Conservation (phyloP, 2,329 filamentous ascomycete species). For the Trichoderma breve region DNA sequence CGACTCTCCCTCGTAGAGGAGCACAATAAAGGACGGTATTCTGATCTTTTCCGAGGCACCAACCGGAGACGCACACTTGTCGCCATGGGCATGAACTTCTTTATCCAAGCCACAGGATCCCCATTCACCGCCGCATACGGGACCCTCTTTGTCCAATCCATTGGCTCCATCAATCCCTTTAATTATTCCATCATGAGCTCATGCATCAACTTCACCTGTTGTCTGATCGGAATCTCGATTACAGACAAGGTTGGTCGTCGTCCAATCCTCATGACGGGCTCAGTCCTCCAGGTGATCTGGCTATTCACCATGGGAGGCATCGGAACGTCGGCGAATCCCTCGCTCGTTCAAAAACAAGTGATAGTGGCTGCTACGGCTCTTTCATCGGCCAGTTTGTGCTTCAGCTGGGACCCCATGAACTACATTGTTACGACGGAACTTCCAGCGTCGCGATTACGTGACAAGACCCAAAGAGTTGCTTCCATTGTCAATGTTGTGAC, state of each 20-base stretch:
- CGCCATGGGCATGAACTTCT: constrained; percentile 13
- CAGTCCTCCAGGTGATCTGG: background rate
- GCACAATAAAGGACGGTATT: background rate
- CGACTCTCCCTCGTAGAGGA: background rate
- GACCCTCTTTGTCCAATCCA: constrained; percentile 6
- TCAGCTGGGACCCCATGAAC: constrained; percentile 9
- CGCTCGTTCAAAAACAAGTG: background rate
- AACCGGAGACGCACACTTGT: constrained; percentile 11
- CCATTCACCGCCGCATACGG: constrained; percentile 12
- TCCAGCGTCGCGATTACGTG: constrained; percentile 5
- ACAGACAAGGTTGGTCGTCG: constrained; percentile 8
- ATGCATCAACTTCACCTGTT: constrained; percentile 5
- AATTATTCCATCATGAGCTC: constrained; percentile 13
- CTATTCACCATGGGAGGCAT: constrained; percentile 14
- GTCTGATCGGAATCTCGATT: constrained; percentile 4
- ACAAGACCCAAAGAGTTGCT: constrained; percentile 8
- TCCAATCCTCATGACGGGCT: constrained; percentile 8
- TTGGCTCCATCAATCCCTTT: constrained; percentile 1
- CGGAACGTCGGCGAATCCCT: background rate
- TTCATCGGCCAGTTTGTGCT: constrained; percentile 3
- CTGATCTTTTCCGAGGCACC: background rate
- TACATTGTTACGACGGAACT: constrained; percentile 14
- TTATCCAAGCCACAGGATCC: constrained; percentile 8
- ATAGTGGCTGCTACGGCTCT: background rate
- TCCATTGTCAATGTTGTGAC: constrained; percentile 4